Evolutionary conservation across 768 basidiomycete species (phyloP).

Genomic region (Lactarius vividus): DNA sequence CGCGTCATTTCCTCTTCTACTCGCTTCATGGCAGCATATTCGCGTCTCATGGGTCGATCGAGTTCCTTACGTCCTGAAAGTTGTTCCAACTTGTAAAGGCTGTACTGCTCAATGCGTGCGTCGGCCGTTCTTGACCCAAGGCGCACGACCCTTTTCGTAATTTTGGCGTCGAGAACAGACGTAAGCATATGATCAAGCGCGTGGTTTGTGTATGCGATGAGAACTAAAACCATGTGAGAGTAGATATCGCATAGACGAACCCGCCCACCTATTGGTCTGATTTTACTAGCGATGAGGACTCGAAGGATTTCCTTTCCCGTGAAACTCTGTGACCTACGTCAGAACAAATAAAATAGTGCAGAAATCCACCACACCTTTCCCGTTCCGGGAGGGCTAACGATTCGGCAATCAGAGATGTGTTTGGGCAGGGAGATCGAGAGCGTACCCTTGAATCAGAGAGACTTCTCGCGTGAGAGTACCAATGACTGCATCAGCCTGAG

Average conservation of each 20-base stretch:
- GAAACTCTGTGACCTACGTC: slow-evolving; percentile 45
- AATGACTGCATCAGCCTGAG: slow-evolving; percentile 69
- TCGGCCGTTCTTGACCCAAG: slow-evolving; percentile 67
- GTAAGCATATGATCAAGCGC: slow-evolving; percentile 72
- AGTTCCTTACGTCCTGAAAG: slow-evolving; percentile 43
- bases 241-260: neutral
- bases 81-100: slow-evolving; percentile 56
- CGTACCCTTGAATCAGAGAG: slow-evolving; percentile 69
- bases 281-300: slow-evolving; percentile 52
- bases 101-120: slow-evolving; percentile 57
- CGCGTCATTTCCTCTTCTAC: slow-evolving; percentile 46
- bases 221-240: slow-evolving; percentile 28
- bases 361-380: slow-evolving; percentile 52
- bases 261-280: slow-evolving; percentile 47
- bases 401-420: neutral
- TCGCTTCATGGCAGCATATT: slow-evolving; percentile 42
- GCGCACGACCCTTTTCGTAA: slow-evolving; percentile 63
- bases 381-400: slow-evolving; percentile 66
- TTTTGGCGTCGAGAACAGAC: slow-evolving; percentile 60
- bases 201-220: slow-evolving; percentile 74
- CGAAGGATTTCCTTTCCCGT: slow-evolving; percentile 69
- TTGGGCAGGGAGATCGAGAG: neutral
- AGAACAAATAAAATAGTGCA: neutral
- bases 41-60: slow-evolving; percentile 34
- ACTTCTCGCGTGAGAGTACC: slow-evolving; percentile 59